Conservation (phyloP, 768 basidiomycete genomes). For the Pisolithus marmoratus region DNA sequence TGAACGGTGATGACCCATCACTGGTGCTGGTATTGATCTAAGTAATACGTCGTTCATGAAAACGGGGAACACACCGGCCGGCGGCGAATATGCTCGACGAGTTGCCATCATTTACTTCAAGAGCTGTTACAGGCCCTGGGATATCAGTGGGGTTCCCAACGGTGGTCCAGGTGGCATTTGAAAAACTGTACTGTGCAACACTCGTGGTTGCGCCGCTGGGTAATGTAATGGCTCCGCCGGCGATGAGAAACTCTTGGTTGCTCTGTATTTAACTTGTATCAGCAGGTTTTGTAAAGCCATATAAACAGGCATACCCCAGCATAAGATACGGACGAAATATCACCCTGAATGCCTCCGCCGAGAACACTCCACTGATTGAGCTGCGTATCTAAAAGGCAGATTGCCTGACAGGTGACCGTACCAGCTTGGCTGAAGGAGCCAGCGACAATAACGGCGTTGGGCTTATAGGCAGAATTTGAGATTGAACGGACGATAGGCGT, state of each 20-base stretch:
- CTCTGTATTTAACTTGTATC: slow-evolving; percentile 33
- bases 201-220: slow-evolving; percentile 59
- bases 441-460: slow-evolving; percentile 68
- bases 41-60: background rate
- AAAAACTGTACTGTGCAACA: slow-evolving; percentile 67
- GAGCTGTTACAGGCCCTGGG: slow-evolving; percentile 86
- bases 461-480: slow-evolving; percentile 51
- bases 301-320: slow-evolving; percentile 57
- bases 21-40: slow-evolving; percentile 33
- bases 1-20: slow-evolving; percentile 63
- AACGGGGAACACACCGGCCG: slow-evolving; percentile 57
- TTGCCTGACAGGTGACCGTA: slow-evolving; percentile 61
- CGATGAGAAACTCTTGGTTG: slow-evolving; percentile 65
- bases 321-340: slow-evolving; percentile 72
- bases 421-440: slow-evolving; percentile 86
- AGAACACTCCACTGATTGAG: slow-evolving; percentile 76
- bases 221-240: slow-evolving; percentile 73
- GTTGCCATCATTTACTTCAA: slow-evolving; percentile 80
- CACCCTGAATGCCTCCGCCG: slow-evolving; percentile 76
- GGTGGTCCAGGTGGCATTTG: slow-evolving; percentile 69
- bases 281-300: slow-evolving; percentile 1
- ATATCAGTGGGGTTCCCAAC: slow-evolving; percentile 56
- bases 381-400: slow-evolving; percentile 69
- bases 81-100: slow-evolving; percentile 84
- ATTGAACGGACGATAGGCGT: slow-evolving; percentile 64